phyloP scores from a whole-genome alignment of 2,329 filamentous ascomycete species.

The Fusarium udum region DNA sequence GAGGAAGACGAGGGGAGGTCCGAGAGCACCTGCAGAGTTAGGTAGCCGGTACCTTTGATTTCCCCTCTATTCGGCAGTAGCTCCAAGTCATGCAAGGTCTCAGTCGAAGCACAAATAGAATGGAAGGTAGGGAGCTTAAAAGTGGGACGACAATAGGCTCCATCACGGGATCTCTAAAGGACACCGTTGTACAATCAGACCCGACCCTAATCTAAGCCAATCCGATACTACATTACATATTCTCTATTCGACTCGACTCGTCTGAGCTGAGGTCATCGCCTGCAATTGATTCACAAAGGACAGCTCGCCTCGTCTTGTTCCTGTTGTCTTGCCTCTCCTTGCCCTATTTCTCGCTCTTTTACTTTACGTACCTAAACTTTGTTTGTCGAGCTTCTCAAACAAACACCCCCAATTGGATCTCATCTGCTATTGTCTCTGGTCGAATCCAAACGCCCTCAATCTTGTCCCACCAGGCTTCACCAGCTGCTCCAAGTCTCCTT shows the following conservation, averaged over 20 bases:
- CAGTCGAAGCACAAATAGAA: constrained; percentile 7
- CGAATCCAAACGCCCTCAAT: constrained; percentile 14
- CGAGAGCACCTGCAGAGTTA: constrained; percentile 5
- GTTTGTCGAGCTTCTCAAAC: constrained; percentile 25
- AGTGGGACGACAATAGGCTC: constrained; percentile 41
- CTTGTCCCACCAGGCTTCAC: constrained; percentile 18
- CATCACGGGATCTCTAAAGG: constrained; percentile 52
- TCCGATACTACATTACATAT: neutral
- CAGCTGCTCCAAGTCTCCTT: constrained; percentile 5
- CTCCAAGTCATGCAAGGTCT: neutral
- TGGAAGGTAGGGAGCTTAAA: constrained; percentile 33
- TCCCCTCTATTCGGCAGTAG: constrained; percentile 7
- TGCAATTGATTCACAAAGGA: constrained; percentile 43
- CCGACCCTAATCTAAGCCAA: constrained; percentile 6
- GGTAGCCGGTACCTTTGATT: constrained; percentile 11
- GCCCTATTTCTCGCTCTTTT: constrained; percentile 27
- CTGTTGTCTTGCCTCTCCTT: constrained; percentile 35
- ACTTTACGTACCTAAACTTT: constrained; percentile 9
- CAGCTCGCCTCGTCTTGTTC: constrained; percentile 36
- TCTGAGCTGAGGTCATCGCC: constrained; percentile 45
- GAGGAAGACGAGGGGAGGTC: neutral
- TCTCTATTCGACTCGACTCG: constrained; percentile 22
- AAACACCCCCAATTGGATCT: constrained; percentile 6
- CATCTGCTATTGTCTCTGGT: constrained; percentile 8
- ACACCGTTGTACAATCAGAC: constrained; percentile 49